phyloP scores from a whole-genome alignment of 1,139 yeast species.

The Pichia kudriavzevii region DNA sequence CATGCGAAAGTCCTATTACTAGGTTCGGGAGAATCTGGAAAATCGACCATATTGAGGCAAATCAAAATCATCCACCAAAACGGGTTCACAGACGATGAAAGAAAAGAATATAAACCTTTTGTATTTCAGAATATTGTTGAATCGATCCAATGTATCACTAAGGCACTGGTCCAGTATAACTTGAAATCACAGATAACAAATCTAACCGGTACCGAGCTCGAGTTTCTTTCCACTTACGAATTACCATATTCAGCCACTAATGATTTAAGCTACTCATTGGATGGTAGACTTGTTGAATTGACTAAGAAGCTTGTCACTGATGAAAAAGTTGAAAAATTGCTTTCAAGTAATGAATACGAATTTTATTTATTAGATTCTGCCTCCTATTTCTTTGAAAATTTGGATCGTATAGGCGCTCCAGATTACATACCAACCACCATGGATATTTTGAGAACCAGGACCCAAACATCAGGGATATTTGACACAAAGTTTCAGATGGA shows the following conservation, averaged over 20 bases:
- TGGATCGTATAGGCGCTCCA: constrained; percentile 52
- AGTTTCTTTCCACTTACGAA: constrained; percentile 41
- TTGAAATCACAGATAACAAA: constrained; percentile 36
- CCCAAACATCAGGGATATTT: constrained; percentile 87
- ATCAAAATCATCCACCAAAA: constrained; percentile 66
- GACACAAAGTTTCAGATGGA: constrained; percentile 78
- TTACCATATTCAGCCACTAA: constrained; percentile 37
- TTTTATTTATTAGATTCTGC: constrained; percentile 88
- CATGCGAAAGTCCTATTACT: constrained; percentile 55
- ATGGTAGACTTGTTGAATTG: constrained; percentile 35
- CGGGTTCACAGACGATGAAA: constrained; percentile 59
- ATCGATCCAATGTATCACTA: constrained; percentile 54
- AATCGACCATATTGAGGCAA: constrained; percentile 69
- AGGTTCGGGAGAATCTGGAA: constrained; percentile 79
- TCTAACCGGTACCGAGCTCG: constrained; percentile 36
- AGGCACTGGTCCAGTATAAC: constrained; percentile 47
- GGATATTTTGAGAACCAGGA: constrained; percentile 81
- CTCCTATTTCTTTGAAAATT: constrained; percentile 63
- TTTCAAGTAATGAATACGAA: constrained; percentile 57
- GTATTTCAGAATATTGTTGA: constrained; percentile 63
- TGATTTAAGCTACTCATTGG: constrained; percentile 31
- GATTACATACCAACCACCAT: constrained; percentile 65
- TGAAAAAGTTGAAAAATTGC: constrained; percentile 50
- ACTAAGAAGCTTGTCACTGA: constrained; percentile 49
- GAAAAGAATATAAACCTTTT: constrained; percentile 59